A percentile compares a stretch with the other conserved stretches of the same genome.
Conservation (phyloP, 2,329 filamentous ascomycete species). For the Penicillium brevicompactum region DNA sequence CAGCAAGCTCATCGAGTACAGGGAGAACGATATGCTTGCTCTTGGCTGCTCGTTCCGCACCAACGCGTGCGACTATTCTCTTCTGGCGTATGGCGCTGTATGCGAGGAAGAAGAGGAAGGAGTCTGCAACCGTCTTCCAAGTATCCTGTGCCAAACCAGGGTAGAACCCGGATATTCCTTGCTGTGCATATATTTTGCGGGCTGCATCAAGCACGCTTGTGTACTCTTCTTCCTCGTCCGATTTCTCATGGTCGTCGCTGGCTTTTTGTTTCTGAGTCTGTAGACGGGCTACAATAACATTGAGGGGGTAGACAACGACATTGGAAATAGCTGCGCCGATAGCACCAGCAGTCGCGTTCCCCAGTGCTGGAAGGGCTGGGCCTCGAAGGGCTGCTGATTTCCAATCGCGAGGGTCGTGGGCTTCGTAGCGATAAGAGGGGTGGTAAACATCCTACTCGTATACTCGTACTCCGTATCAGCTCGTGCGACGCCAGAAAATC, state of each 20-base stretch:
- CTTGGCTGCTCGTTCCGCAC: constrained; percentile 19
- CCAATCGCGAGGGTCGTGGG: constrained; percentile 32
- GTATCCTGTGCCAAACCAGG: constrained; percentile 65
- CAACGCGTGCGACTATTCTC: constrained; percentile 45
- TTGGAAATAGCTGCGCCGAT: constrained; percentile 78
- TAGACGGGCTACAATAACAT: constrained; percentile 77
- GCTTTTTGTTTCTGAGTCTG: constrained; percentile 67
- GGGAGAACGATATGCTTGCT: constrained; percentile 50
- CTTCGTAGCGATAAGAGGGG: constrained; percentile 46
- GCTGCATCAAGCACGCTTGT: constrained; percentile 69
- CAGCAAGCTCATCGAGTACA: constrained; percentile 70
- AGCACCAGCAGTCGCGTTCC: constrained; percentile 80
- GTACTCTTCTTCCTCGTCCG: constrained; percentile 56
- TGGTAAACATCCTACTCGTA: constrained; percentile 47
- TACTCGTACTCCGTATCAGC: neutral
- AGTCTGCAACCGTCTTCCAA: constrained; percentile 70
- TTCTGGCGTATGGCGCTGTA: constrained; percentile 62
- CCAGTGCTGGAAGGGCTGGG: constrained; percentile 68
- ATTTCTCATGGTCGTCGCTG: constrained; percentile 30
- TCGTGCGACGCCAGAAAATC: neutral
- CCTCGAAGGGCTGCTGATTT: constrained; percentile 37
- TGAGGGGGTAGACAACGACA: constrained; percentile 76
- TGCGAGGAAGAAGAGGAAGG: constrained; percentile 83
- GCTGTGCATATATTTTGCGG: constrained; percentile 67
- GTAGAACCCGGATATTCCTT: constrained; percentile 77